Evolutionary conservation across 2,329 filamentous ascomycete genomes (phyloP), one percentile per base, ranked within the genome.

Genomic region (Fusarium buxicola): DNA sequence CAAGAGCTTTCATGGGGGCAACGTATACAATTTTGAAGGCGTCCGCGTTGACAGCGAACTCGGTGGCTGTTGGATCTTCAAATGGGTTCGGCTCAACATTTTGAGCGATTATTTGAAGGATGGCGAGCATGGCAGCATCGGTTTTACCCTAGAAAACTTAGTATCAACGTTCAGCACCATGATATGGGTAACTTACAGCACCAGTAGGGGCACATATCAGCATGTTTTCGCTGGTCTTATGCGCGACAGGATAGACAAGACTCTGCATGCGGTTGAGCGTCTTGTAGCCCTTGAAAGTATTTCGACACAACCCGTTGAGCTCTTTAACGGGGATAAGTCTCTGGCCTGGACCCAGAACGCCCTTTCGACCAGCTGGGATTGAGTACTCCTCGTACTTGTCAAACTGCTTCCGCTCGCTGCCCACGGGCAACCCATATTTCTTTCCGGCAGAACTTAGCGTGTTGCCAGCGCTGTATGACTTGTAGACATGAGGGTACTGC

Each of bases 11-110:
- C 96, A 99, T 99, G 1, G 95, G 96, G 1, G 96, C 95, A 35
- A 99, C 95, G 69, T 99, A 99, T 54, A 99, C 93, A 69, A 99
- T 94, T 78, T 99, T 98, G 84, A 98, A 97, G 69, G 96, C 92
- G 48, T 96, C 91, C 0, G 87, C 80, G 55, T 90, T 84, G n/a
- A 97, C 91, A 2, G 85, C 86, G 72, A 97, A 97, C 34, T 97
- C 91, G 1, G 84, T 88, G 1, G 90, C 88, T 50, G 87, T 80
- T 0, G 86, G 86, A 35, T 92, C 82, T 55, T 96, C 92, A 9
- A 90, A 82, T 0, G 94, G 94, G 66, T 88, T 93, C 0, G 95
- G 94, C 1, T 84, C 82, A 21, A 92, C 86, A 71, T 98, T 94
- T 74, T 96, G 94, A 2, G 91, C 88, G 55, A 99, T 89, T 0